Percentiles rank a stretch among this genome's conserved stretches.
Conservation (phyloP, 257 asterid species). For the Solanum etuberosum region DNA sequence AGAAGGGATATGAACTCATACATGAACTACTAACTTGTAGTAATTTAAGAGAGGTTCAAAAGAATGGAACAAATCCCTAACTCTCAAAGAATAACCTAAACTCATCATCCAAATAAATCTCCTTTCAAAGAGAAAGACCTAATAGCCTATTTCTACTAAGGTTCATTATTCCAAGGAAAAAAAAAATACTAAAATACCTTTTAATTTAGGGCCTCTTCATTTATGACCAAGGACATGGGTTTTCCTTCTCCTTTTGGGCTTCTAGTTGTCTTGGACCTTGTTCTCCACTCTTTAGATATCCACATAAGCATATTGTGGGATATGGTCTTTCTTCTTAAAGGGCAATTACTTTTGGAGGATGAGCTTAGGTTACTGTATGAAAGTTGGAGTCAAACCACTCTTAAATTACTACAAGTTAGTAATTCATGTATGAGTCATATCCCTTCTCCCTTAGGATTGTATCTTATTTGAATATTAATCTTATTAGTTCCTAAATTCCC, state of each 20-base stretch:
- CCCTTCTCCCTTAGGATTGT: not conserved
- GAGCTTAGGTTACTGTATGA: not conserved
- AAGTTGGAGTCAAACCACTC: not conserved
- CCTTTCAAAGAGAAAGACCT: not conserved
- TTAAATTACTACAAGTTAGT: not conserved
- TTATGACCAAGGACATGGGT: not conserved
- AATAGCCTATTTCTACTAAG: not conserved
- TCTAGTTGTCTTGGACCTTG: not conserved
- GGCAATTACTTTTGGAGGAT: not conserved
- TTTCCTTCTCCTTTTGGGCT: not conserved
- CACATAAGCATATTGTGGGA: not conserved
- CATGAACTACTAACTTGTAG: not conserved
- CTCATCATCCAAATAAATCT: not conserved
- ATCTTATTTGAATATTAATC: not conserved
- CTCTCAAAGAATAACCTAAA: not conserved
- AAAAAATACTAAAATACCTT: not conserved
- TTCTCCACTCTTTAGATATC: not conserved
- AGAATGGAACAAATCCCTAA: not conserved
- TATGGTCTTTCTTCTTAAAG: not conserved
- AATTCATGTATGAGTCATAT: not conserved
- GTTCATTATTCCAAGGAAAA: not conserved
- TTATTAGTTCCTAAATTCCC: not conserved
- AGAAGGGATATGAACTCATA: not conserved
- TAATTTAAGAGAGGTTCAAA: not conserved
- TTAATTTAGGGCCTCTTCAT: not conserved